Percentiles rank a stretch among this genome's conserved stretches.
phyloP scores from a whole-genome alignment of 176 grass and related monocot species.

The Alloteropsis semialata region DNA sequence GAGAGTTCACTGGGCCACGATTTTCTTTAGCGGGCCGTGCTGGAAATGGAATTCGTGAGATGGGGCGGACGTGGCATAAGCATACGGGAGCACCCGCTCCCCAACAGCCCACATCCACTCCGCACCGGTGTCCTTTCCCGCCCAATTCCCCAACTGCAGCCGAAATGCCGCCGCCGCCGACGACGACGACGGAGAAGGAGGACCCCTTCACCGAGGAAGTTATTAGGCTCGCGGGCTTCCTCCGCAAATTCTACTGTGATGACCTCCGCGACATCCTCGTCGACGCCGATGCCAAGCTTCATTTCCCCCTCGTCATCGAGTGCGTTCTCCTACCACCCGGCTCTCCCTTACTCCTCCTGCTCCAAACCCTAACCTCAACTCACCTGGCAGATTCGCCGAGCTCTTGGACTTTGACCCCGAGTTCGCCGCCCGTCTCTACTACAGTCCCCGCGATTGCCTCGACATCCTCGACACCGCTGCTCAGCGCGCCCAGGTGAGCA shows the following conservation, averaged over 20 bases:
- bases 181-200: neutral
- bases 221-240: conserved; percentile 35
- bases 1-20: too few relatives aligned
- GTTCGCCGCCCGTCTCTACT: conserved; percentile 46
- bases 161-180: conserved; percentile 13
- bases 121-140: too few relatives aligned
- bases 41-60: too few relatives aligned
- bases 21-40: too few relatives aligned
- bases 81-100: too few relatives aligned
- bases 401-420: conserved; percentile 59
- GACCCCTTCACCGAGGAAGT: neutral
- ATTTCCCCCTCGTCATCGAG: conserved; percentile 72
- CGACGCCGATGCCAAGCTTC: conserved; percentile 41
- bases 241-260: conserved; percentile 26
- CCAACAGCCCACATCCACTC: too few relatives aligned
- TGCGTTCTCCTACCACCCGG: conserved; percentile 21
- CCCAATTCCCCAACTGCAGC: conserved; percentile 22
- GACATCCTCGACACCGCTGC: conserved; percentile 38
- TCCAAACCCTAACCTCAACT: conserved; percentile 22
- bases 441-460: conserved; percentile 28
- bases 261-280: conserved; percentile 60
- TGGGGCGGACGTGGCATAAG: too few relatives aligned
- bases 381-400: conserved; percentile 62
- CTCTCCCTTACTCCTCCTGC: neutral
- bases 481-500: conserved; percentile 41